Base-by-base conservation (phyloP, 2,329 filamentous ascomycete genomes). In the Paecilomyces sp. region DNA sequence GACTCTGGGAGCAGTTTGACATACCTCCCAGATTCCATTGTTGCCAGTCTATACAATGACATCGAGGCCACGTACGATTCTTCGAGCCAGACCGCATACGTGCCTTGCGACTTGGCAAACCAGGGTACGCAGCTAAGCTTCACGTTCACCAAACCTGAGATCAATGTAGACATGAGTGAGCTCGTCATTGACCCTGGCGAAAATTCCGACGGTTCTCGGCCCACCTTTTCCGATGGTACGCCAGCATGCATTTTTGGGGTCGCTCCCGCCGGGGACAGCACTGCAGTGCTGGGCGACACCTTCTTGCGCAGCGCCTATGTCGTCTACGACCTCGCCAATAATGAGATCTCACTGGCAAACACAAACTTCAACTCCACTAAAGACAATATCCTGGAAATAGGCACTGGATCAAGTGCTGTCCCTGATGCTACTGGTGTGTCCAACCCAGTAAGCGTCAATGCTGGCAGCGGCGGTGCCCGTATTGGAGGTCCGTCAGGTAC, bases 261-360 rank as follows among this genome's bases (percentile, higher is more conserved):
- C 62, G 79, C 83, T 2, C 85, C 86, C 1, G 80, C 85, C 1
- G 80, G 80, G 2, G 64, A 72, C 1, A 78, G 80, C 31, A 82
- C 82, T n/a, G 80, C 82, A 52, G 83, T 90, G 1, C 76, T 92
- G 30, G 89, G 89, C 15, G 89, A 91, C 69, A 89, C 88, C 0
- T 92, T 92, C 71, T 77, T 92, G 58, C 81, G 89, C 55, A 88
- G 86, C 36, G 88, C 88, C 0, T 92, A 92, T 65, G 82, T 90
- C 13, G 88, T 92, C 11, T 91, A 89, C 70, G 88, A 91, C 70
- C 78, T 91, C 24, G 83, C 80, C 30, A 90, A 89, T 71, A 86
- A 90, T 70, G 80, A 88, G 73, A 86, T 91, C 64, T 87, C 85
- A 1, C 74, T 91, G 33, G 89, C 88, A 1, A 85, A 88, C 71